Percentiles rank a stretch among this genome's conserved stretches.
Evolutionary conservation across 331 rosid genomes (phyloP).

Genomic region (Prunus yedoensis): DNA sequence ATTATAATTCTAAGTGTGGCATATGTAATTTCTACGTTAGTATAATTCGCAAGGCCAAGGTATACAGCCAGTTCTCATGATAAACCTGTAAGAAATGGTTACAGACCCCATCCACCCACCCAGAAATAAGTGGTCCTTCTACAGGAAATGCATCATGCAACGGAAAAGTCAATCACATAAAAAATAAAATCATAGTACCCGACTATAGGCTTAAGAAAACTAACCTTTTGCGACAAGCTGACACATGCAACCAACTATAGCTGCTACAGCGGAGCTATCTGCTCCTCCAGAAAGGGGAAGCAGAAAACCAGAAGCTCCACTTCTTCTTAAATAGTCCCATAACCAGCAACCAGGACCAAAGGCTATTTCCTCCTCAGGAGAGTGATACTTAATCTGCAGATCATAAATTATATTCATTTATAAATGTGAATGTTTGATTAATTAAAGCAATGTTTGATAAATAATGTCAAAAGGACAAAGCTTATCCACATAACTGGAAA

Average conservation of each 20-base stretch:
- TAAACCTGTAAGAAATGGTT: slow-evolving; percentile 15
- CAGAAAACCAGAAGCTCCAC: slow-evolving; percentile 98
- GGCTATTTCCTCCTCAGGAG: slow-evolving; percentile 95
- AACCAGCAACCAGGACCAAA: slow-evolving; percentile 98
- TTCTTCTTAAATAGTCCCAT: slow-evolving; percentile 97
- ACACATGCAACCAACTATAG: slow-evolving; percentile 97
- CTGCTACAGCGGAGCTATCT: slow-evolving; percentile 96
- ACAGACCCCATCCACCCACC: slow-evolving; percentile 3
- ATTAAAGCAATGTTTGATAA: background rate
- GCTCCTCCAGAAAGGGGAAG: slow-evolving; percentile 99
- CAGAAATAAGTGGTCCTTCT: background rate
- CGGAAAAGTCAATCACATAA: background rate
- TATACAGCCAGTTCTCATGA: background rate
- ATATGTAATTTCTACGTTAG: background rate
- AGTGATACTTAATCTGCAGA: slow-evolving; percentile 75
- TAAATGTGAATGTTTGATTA: slow-evolving; percentile 11
- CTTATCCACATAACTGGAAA: background rate
- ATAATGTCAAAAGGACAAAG: background rate
- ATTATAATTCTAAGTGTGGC: background rate
- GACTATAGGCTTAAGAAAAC: slow-evolving; percentile 1
- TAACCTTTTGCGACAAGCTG: slow-evolving; percentile 90
- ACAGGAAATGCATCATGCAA: background rate
- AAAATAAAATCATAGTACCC: background rate
- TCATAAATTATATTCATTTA: slow-evolving; percentile 26
- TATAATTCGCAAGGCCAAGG: background rate